Evolutionary conservation across 192 early-diverging fungal genomes (phyloP).

Genomic region (Coemansia sp.): DNA sequence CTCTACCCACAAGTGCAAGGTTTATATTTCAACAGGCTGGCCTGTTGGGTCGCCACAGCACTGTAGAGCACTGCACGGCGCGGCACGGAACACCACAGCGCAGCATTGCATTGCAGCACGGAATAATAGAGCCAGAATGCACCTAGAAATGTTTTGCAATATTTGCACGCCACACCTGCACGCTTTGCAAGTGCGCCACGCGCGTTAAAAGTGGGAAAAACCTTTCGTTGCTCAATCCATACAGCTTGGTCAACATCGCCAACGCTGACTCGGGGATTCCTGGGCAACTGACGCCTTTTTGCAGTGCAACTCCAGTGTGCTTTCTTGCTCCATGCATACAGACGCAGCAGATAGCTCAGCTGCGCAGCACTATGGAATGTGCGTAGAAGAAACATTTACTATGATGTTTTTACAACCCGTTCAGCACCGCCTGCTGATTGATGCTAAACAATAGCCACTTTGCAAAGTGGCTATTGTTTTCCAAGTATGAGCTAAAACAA

Average conservation of each 20-base stretch:
- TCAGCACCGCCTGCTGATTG: not conserved
- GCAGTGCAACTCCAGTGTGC: not conserved
- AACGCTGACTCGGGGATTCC: not conserved
- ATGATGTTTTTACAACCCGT: not conserved
- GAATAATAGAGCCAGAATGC: not conserved
- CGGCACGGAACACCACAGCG: too few species aligned
- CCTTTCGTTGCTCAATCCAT: not conserved
- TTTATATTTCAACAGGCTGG: too few species aligned
- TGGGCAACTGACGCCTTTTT: not conserved
- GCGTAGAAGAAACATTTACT: not conserved
- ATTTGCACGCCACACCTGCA: not conserved
- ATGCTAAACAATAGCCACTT: not conserved
- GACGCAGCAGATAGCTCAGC: not conserved
- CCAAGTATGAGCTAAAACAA: not conserved
- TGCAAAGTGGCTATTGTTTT: not conserved
- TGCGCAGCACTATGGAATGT: not conserved
- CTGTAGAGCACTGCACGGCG: too few species aligned
- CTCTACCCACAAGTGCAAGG: too few species aligned
- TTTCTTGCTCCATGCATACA: not conserved
- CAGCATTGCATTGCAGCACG: too few species aligned
- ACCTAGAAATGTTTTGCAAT: not conserved
- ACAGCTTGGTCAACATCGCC: not conserved
- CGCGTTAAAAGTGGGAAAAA: not conserved
- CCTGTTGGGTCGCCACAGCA: too few species aligned
- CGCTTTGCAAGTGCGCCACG: not conserved